Percentiles rank a stretch among this genome's conserved stretches.
Evolutionary conservation across 371 early-diverging fungal genomes (phyloP).

Genomic region (Catenaria anguillulae): DNA sequence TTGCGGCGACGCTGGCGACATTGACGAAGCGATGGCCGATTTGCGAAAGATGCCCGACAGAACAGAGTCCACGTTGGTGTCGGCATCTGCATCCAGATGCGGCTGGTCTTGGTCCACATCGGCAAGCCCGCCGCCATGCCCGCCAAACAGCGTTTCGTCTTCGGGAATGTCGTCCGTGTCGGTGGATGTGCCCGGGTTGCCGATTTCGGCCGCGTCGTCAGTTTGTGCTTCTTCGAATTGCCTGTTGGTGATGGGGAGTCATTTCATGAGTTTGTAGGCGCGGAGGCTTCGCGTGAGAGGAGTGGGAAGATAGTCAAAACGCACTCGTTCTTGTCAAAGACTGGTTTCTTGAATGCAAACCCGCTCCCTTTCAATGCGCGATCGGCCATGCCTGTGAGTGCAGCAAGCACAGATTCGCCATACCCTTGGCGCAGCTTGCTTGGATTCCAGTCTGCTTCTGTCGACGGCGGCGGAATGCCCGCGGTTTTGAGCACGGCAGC

Average conservation of each 20-base stretch:
- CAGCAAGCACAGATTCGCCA: constrained; percentile 26
- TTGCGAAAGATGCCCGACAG: constrained; percentile 1
- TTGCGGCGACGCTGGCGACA: too few species aligned
- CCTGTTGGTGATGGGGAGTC: neutral
- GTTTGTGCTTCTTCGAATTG: constrained; percentile 34
- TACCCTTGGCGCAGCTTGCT: constrained; percentile 30
- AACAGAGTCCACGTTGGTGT: constrained; percentile 17
- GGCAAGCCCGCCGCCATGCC: too few species aligned
- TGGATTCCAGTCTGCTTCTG: constrained; percentile 23
- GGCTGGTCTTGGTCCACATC: constrained; percentile 15
- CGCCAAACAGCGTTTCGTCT: too few species aligned
- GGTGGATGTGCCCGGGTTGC: too few species aligned
- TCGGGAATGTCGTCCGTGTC: too few species aligned
- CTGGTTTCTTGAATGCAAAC: constrained; percentile 24
- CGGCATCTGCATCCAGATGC: constrained; percentile 22
- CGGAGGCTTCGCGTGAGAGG: too few species aligned
- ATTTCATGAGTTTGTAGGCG: too few species aligned
- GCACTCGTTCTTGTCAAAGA: constrained; percentile 31
- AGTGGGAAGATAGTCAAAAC: constrained; percentile 1
- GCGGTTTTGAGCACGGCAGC: constrained; percentile 5
- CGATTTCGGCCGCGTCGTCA: constrained; percentile 36
- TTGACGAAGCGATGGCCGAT: too few species aligned
- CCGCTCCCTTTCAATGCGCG: constrained; percentile 15
- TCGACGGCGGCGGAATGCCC: too few species aligned
- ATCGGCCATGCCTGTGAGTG: constrained; percentile 23